phyloP scores from a whole-genome alignment of 768 basidiomycete species.

The Lepiota brunneoincarnata region DNA sequence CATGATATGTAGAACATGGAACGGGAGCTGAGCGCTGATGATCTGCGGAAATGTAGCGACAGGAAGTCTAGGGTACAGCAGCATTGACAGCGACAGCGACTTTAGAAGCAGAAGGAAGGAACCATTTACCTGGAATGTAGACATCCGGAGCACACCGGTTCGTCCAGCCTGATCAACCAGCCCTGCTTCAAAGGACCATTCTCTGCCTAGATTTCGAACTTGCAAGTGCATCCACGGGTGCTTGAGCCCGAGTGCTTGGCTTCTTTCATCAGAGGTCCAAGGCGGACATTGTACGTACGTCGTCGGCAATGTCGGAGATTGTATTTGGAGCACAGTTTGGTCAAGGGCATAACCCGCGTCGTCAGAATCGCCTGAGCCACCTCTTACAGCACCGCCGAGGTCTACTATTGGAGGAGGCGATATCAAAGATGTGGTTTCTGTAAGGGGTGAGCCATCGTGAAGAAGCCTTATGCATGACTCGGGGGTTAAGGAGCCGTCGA shows the following conservation, averaged over 20 bases:
- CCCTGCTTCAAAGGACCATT: conserved; percentile 78
- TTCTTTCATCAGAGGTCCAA: background rate
- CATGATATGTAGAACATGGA: background rate
- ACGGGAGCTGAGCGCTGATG: background rate
- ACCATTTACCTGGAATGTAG: conserved; percentile 72
- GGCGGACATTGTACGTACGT: conserved; percentile 68
- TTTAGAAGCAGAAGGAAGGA: too few relatives aligned
- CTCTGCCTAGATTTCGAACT: conserved; percentile 61
- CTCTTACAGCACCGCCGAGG: conserved; percentile 20
- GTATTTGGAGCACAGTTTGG: conserved; percentile 76
- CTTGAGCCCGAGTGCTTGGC: conserved; percentile 50
- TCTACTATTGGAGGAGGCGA: conserved; percentile 27
- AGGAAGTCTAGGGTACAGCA: too few relatives aligned
- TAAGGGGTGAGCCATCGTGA: conserved; percentile 55
- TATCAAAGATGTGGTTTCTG: conserved; percentile 45
- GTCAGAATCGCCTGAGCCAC: conserved; percentile 20
- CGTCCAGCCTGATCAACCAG: conserved; percentile 61
- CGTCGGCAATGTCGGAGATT: conserved; percentile 67
- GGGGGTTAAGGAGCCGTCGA: conserved; percentile 45
- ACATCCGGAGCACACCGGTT: conserved; percentile 61
- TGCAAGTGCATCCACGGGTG: conserved; percentile 78
- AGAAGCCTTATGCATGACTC: conserved; percentile 63
- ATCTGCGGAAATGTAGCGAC: background rate
- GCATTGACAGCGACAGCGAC: too few relatives aligned
- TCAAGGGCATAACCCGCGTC: conserved; percentile 37